Percentiles rank a stretch among this genome's conserved stretches.
Evolutionary conservation across 257 asterid species (phyloP).

Genomic region (Capsicum pubescens): DNA sequence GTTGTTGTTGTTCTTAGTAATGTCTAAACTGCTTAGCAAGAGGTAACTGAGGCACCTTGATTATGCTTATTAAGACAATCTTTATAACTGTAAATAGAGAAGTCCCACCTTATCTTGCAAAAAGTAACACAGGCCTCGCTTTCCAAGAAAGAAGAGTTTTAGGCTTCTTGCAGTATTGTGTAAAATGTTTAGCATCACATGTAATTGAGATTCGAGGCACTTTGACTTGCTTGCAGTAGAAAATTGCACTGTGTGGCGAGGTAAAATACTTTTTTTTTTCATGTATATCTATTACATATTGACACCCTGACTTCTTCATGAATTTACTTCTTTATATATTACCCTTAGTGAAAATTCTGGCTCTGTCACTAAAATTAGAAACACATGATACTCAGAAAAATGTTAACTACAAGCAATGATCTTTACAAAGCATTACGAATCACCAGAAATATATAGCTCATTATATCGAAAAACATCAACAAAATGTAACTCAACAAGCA

Average conservation of each 20-base stretch:
- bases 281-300: too few relatives aligned
- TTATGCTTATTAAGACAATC: not conserved
- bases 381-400: not conserved
- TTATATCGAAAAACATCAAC: not conserved
- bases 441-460: not conserved
- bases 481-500: not conserved
- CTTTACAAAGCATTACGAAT: not conserved
- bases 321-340: too few relatives aligned
- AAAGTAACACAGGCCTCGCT: not conserved
- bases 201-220: conserved; percentile 8
- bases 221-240: not conserved
- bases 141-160: not conserved
- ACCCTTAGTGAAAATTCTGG: too few relatives aligned
- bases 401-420: not conserved
- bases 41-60: not conserved
- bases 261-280: too few relatives aligned
- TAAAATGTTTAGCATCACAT: not conserved
- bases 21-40: not conserved
- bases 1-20: not conserved
- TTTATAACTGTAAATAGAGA: not conserved
- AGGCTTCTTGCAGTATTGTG: not conserved
- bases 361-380: too few relatives aligned
- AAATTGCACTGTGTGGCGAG: too few relatives aligned
- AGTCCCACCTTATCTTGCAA: not conserved
- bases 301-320: too few relatives aligned